Percentiles rank a stretch among this genome's conserved stretches.
These are phyloP conservation scores for Podaxis pistillaris DNA, from an alignment of 768 basidiomycete genomes.

Conservation along the genomic window DNA sequence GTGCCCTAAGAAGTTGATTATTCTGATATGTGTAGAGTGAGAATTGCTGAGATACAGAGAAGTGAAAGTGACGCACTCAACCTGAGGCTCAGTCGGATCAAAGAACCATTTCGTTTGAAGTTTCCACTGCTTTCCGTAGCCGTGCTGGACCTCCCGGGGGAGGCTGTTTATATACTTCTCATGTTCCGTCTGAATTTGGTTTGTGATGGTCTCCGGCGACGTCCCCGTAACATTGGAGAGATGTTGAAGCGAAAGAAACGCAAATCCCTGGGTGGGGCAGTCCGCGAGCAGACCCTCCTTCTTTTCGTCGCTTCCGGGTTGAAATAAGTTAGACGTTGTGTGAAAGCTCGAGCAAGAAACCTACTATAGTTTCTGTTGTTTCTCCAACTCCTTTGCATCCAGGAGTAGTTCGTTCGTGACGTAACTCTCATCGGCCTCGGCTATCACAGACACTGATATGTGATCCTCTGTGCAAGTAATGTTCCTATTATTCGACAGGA, in stretches of 20 bases:
- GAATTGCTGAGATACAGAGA: no score
- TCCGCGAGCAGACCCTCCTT: constrained; percentile 4
- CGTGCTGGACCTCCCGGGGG: not conserved
- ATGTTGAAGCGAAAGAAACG: constrained; percentile 2
- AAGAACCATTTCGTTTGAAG: constrained; percentile 3
- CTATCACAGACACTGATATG: not conserved
- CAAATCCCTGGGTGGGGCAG: not conserved
- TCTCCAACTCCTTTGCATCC: constrained; percentile 1
- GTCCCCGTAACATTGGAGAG: not conserved
- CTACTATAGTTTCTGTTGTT: constrained; percentile 12
- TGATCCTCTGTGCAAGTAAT: constrained; percentile 8
- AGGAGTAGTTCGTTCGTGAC: constrained; percentile 1
- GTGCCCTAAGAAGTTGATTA: constrained; percentile 2
- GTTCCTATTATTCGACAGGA: not conserved
- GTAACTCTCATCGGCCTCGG: constrained; percentile 6
- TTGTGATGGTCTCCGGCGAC: not conserved
- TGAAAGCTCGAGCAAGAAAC: not conserved
- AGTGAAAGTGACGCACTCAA: constrained; percentile 7
- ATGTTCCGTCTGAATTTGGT: not conserved
- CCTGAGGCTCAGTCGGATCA: constrained; percentile 4
- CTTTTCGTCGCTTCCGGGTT: not conserved
- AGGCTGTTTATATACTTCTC: not conserved
- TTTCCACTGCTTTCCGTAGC: constrained; percentile 5
- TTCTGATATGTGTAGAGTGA: not conserved
- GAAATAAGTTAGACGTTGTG: not conserved